Conservation (phyloP, 495 filamentous ascomycete species). For the Aspergillus funiculosus region DNA sequence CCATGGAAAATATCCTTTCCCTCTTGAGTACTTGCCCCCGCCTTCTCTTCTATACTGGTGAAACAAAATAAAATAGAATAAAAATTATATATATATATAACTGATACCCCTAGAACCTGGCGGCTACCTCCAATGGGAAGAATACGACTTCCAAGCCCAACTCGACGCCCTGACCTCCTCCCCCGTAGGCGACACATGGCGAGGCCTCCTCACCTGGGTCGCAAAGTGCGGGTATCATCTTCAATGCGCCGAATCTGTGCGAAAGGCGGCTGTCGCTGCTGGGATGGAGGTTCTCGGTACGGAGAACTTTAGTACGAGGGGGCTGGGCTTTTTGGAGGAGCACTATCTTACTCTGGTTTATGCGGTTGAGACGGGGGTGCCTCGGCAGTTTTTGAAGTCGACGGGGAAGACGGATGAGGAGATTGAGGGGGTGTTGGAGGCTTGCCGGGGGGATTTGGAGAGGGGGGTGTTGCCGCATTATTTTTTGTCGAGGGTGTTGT, state of each 20-base stretch:
- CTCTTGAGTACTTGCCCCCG: neutral
- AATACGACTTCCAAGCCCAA: slow-evolving; percentile 12
- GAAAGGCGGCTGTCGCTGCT: neutral
- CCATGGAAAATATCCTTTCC: slow-evolving; percentile 1
- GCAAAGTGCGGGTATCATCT: neutral
- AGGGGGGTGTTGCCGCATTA: slow-evolving; percentile 2
- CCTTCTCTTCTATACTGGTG: neutral
- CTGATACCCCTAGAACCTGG: slow-evolving; percentile 6
- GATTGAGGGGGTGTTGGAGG: neutral
- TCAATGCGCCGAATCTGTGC: neutral
- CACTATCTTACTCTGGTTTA: slow-evolving; percentile 3
- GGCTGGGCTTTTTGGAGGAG: neutral
- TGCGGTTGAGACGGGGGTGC: slow-evolving; percentile 8
- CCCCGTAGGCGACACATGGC: neutral
- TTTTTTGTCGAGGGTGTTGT: slow-evolving; percentile 3
- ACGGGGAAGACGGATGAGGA: slow-evolving; percentile 5
- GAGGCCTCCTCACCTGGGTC: neutral
- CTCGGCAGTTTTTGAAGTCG: neutral
- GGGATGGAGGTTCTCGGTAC: neutral
- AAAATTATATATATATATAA: no score
- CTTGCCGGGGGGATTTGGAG: slow-evolving; percentile 1
- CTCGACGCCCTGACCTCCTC: neutral
- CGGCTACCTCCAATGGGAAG: slow-evolving; percentile 12
- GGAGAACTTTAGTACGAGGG: neutral
- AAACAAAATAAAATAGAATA: neutral